phyloP scores from a whole-genome alignment of 768 basidiomycete species.

The Tulasnella sp. region DNA sequence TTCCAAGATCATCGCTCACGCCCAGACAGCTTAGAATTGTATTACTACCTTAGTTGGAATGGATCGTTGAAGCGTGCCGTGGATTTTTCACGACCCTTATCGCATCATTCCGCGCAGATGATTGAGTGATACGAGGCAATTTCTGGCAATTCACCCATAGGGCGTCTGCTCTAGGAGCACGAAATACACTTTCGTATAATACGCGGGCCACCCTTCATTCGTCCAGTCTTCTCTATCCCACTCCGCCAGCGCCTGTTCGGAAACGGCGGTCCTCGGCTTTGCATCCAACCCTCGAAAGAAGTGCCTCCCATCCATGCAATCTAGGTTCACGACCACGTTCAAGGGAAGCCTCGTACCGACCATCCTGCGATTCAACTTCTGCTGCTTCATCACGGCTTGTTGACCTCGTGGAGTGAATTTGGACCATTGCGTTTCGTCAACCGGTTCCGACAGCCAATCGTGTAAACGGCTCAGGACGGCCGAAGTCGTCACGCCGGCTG shows the following conservation, averaged over 20 bases:
- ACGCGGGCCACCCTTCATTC: background rate
- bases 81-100: background rate
- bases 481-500: background rate
- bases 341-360: background rate
- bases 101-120: background rate
- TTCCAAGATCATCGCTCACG: slow-evolving; percentile 30
- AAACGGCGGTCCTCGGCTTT: background rate
- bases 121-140: background rate
- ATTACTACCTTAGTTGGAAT: slow-evolving; percentile 1
- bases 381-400: background rate
- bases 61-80: background rate
- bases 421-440: background rate
- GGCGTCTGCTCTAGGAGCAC: background rate
- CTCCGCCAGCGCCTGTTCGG: background rate
- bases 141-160: background rate
- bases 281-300: background rate
- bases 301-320: background rate
- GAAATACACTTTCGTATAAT: slow-evolving; percentile 8
- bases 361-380: background rate
- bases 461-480: background rate
- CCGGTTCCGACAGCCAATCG: background rate
- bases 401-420: background rate
- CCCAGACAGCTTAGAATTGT: slow-evolving; percentile 16
- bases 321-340: background rate
- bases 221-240: background rate